Evolutionary conservation across 2,329 filamentous ascomycete species (phyloP).

Genomic region (Pseudogymnoascus pannorum): DNA sequence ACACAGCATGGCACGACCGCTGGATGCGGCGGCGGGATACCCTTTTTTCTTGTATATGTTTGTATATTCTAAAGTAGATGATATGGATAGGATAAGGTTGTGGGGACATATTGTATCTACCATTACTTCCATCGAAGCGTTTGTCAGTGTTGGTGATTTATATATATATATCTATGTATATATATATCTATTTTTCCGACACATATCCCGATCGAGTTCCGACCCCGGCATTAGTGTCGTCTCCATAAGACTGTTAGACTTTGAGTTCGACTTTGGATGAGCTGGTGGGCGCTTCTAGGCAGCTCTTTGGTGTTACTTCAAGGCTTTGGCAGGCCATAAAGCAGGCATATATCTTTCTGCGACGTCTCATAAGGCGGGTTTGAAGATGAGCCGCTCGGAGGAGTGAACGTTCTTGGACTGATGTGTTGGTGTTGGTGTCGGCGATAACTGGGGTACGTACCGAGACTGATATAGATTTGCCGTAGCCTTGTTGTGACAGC

Average conservation of each 20-base stretch:
- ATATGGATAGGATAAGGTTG: not conserved
- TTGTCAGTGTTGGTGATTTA: not conserved
- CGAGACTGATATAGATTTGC: not conserved
- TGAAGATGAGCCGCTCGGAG: not conserved
- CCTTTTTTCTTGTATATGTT: slow-evolving; percentile 8
- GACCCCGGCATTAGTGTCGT: not conserved
- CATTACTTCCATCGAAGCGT: not conserved
- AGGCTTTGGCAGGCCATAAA: not conserved
- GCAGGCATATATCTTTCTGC: not conserved
- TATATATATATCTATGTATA: not conserved
- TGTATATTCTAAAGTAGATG: slow-evolving; percentile 1
- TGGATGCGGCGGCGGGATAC: not conserved
- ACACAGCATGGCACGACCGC: not conserved
- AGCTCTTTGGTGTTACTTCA: not conserved
- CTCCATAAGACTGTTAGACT: not conserved
- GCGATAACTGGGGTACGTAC: not conserved
- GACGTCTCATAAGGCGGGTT: not conserved
- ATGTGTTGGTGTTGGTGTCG: not conserved
- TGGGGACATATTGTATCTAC: not conserved
- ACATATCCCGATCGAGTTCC: not conserved
- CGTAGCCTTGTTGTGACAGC: not conserved
- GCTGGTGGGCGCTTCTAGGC: not conserved
- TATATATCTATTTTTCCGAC: not conserved
- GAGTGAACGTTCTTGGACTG: not conserved
- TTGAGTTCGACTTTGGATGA: not conserved